These are phyloP conservation scores for Ophiostoma tasmaniense DNA, from an alignment of 2,329 filamentous ascomycete species.

Conservation along the genomic window DNA sequence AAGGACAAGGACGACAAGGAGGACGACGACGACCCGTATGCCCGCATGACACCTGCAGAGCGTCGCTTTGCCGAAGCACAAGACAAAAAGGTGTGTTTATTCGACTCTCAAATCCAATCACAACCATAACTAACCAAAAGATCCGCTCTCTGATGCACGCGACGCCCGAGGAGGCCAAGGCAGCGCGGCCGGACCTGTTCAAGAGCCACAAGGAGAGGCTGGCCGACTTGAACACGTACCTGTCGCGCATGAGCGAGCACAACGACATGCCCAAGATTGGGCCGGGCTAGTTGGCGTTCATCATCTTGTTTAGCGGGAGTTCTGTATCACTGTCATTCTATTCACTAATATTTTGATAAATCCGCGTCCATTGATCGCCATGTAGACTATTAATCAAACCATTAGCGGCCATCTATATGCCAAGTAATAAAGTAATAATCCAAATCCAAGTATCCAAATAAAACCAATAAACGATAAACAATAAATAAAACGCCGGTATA, in stretches of 20 bases:
- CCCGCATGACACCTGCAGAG: constrained; percentile 75
- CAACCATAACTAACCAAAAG: constrained; percentile 34
- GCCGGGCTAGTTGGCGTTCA: constrained; percentile 36
- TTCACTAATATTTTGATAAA: neutral
- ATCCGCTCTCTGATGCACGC: constrained; percentile 66
- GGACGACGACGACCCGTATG: constrained; percentile 19
- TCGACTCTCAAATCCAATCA: neutral
- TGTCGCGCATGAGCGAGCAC: constrained; percentile 88
- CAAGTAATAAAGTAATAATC: too few species aligned
- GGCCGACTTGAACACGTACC: constrained; percentile 88
- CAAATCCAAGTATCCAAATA: neutral
- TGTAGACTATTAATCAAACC: neutral
- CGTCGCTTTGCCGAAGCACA: constrained; percentile 69
- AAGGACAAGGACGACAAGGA: constrained; percentile 20
- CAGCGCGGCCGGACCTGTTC: constrained; percentile 61
- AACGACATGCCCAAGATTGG: constrained; percentile 83
- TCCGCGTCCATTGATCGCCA: neutral
- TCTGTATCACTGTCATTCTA: neutral
- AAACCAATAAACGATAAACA: neutral
- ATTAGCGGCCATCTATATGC: neutral
- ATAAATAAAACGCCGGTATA: constrained; percentile 12
- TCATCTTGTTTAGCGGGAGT: neutral
- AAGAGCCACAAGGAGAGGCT: constrained; percentile 97
- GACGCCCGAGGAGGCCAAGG: constrained; percentile 30
- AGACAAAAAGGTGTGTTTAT: constrained; percentile 60